Conservation (phyloP, 2,329 filamentous ascomycete species). For the Colletotrichum magnum region DNA sequence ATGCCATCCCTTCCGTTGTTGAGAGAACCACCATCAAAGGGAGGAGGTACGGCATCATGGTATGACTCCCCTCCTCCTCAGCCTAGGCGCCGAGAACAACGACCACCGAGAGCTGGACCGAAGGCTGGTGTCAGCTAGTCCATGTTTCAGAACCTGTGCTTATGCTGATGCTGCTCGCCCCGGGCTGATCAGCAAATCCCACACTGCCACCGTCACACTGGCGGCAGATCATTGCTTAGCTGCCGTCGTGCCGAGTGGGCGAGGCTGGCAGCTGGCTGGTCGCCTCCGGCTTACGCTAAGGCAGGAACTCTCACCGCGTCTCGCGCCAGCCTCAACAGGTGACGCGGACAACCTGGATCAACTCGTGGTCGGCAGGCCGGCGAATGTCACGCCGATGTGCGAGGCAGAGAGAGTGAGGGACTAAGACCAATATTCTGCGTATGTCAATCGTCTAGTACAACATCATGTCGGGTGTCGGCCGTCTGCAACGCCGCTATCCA, state of each 20-base stretch:
- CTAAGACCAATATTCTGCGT: slow-evolving; percentile 26
- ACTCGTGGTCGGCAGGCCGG: slow-evolving; percentile 5
- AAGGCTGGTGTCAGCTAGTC: not conserved
- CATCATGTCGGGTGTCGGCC: slow-evolving; percentile 33
- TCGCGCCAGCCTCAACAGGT: slow-evolving; percentile 31
- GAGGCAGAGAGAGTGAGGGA: not conserved
- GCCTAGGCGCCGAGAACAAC: slow-evolving; percentile 19
- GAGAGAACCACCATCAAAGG: not conserved
- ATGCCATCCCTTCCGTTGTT: not conserved
- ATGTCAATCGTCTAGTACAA: slow-evolving; percentile 31
- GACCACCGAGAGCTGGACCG: slow-evolving; percentile 12
- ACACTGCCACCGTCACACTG: slow-evolving; percentile 16
- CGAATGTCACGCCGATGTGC: not conserved
- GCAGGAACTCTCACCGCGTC: slow-evolving; percentile 30
- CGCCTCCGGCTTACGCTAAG: slow-evolving; percentile 20
- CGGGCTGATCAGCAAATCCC: slow-evolving; percentile 28
- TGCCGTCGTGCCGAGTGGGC: slow-evolving; percentile 26
- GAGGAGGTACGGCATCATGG: not conserved
- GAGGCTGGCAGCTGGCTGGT: slow-evolving; percentile 20
- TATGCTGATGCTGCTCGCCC: slow-evolving; percentile 35
- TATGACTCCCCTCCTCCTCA: not conserved
- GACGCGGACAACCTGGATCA: slow-evolving; percentile 31
- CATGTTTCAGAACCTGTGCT: slow-evolving; percentile 39
- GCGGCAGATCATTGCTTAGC: slow-evolving; percentile 15
- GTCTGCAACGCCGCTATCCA: slow-evolving; percentile 36